A percentile compares a stretch with the other conserved stretches of the same genome.
Evolutionary conservation across 2,329 filamentous ascomycete genomes (phyloP).

Genomic region (Aciculosporium take): DNA sequence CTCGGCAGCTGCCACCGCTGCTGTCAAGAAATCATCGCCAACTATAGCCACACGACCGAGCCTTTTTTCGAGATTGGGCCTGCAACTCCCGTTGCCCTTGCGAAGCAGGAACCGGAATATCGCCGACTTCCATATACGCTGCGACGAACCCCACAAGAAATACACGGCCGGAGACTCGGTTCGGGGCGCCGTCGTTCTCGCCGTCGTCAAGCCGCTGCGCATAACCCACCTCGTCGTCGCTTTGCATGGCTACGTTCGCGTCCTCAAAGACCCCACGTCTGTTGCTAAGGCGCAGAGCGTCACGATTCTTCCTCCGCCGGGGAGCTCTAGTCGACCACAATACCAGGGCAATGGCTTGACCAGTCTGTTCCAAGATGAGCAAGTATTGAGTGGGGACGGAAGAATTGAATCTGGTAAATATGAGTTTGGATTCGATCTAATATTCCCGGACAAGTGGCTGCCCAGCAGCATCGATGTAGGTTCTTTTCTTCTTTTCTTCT

Average conservation of each 20-base stretch:
- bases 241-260: conserved; percentile 65
- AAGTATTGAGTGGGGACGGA: conserved; percentile 65
- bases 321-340: conserved; percentile 27
- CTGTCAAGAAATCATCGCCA: conserved; percentile 12
- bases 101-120: conserved; percentile 47
- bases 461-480: conserved; percentile 93
- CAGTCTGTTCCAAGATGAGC: conserved; percentile 72
- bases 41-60: conserved; percentile 16
- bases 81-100: conserved; percentile 29
- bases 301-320: conserved; percentile 26
- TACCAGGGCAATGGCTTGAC: conserved; percentile 66
- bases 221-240: conserved; percentile 70
- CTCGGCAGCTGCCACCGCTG: conserved; percentile 18
- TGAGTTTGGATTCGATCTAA: conserved; percentile 63
- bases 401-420: conserved; percentile 60
- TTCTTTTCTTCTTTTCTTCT: conserved; percentile 9
- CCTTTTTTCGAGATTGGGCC: conserved; percentile 37
- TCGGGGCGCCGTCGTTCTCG: conserved; percentile 56
- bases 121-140: conserved; percentile 64
- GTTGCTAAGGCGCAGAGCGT: conserved; percentile 35
- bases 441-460: conserved; percentile 53
- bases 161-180: conserved; percentile 65
- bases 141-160: conserved; percentile 63
- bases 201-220: conserved; percentile 57
- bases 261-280: conserved; percentile 55